phyloP scores from a whole-genome alignment of 768 basidiomycete species.

The Pleurotus djamor region DNA sequence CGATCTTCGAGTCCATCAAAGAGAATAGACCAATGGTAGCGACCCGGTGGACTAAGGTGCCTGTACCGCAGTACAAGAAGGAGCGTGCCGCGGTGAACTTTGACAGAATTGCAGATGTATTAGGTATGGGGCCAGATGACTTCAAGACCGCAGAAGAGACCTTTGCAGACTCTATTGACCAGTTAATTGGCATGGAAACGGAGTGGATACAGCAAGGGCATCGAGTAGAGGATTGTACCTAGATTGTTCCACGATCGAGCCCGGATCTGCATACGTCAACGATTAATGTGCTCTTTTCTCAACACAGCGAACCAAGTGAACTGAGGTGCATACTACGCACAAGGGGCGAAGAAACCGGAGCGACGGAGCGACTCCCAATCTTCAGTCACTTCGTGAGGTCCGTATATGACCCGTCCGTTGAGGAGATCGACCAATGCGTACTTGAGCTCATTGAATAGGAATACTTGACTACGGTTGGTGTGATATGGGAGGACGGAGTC shows the following conservation, averaged over 20 bases:
- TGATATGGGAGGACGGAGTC: neutral
- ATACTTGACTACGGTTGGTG: neutral
- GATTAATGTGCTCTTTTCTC: no score
- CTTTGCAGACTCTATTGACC: constrained; percentile 26
- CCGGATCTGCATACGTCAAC: no score
- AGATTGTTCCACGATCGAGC: no score
- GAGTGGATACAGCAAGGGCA: neutral
- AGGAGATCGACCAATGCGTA: neutral
- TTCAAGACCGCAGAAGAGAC: constrained; percentile 28
- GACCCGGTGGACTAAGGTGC: constrained; percentile 13
- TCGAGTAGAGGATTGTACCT: neutral
- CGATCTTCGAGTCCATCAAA: constrained; percentile 19
- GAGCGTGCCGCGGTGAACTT: constrained; percentile 25
- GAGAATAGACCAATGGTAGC: constrained; percentile 22
- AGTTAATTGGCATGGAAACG: neutral
- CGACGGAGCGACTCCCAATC: neutral
- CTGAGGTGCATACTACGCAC: neutral
- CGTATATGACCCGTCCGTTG: neutral
- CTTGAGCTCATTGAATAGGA: neutral
- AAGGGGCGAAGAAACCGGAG: neutral
- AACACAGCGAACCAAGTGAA: no score
- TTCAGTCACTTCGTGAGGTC: neutral
- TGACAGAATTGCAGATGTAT: constrained; percentile 23
- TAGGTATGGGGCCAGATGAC: constrained; percentile 28
- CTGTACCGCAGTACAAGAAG: constrained; percentile 9